phyloP scores from a whole-genome alignment of 208 protist species.

The Polymyxa betae region DNA sequence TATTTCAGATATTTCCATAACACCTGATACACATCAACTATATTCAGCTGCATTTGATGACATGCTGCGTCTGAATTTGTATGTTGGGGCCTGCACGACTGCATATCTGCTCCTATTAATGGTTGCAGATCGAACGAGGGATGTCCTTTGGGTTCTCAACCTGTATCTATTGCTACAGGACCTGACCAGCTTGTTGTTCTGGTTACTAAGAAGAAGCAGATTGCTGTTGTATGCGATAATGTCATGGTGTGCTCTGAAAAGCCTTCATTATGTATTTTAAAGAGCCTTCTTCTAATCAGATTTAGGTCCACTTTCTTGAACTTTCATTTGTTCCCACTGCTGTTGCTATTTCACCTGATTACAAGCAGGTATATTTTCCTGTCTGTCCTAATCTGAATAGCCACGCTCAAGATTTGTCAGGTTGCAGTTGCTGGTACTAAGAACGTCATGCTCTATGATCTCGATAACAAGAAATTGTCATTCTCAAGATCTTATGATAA shows the following conservation, averaged over 20 bases:
- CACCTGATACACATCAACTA: not conserved
- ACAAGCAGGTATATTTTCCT: not conserved
- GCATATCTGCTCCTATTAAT: too few species aligned
- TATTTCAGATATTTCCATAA: not conserved
- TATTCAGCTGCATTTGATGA: slow-evolving; percentile 28
- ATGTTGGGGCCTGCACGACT: not conserved
- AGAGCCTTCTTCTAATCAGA: not conserved
- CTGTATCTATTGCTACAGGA: slow-evolving; percentile 1
- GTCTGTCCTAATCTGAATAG: not conserved
- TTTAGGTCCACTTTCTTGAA: not conserved
- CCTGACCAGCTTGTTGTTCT: not conserved
- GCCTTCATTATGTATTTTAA: not conserved
- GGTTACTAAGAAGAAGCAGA: slow-evolving; percentile 16
- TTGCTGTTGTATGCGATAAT: slow-evolving; percentile 5
- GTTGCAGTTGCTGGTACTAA: slow-evolving; percentile 7
- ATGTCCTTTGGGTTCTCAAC: not conserved
- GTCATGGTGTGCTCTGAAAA: not conserved
- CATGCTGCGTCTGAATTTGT: not conserved
- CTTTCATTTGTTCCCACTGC: not conserved
- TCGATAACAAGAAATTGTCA: not conserved
- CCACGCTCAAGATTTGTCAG: not conserved
- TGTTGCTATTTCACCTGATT: not conserved
- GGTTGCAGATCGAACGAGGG: too few species aligned
- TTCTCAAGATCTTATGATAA: not conserved
- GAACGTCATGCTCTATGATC: not conserved